phyloP scores from a whole-genome alignment of 1,284 basidiomycete species.

The Microbotryum lychnidis-dioicae region DNA sequence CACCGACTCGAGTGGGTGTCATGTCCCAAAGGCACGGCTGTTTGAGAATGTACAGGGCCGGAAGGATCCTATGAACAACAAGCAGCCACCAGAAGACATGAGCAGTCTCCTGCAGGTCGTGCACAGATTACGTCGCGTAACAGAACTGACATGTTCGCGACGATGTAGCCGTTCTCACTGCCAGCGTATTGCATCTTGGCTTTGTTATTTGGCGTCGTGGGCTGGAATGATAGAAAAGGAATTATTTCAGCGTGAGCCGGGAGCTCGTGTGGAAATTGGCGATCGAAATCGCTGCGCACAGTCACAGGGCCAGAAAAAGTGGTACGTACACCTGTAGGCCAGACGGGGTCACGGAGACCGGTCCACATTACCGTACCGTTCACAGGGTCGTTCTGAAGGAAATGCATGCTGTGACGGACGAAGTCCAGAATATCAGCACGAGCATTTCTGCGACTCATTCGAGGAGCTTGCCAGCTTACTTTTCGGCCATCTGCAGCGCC shows the following conservation, averaged over 20 bases:
- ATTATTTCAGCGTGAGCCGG: too few species aligned
- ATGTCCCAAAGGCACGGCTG: constrained; percentile 20
- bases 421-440: too few species aligned
- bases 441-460: neutral
- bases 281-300: too few species aligned
- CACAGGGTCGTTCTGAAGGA: constrained; percentile 16
- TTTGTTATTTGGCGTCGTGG: neutral
- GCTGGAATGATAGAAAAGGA: too few species aligned
- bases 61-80: constrained; percentile 6
- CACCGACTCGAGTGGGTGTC: constrained; percentile 1
- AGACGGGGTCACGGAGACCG: constrained; percentile 13
- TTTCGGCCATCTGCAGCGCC: constrained; percentile 17
- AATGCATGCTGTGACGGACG: constrained; percentile 6
- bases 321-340: too few species aligned
- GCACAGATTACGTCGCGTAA: too few species aligned
- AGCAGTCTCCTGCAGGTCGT: too few species aligned
- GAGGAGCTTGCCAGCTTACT: constrained; percentile 1
- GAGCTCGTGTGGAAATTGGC: too few species aligned
- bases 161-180: constrained; percentile 19
- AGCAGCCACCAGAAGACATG: too few species aligned
- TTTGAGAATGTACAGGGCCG: constrained; percentile 21
- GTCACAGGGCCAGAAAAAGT: too few species aligned
- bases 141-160: too few species aligned
- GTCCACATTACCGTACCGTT: constrained; percentile 16
- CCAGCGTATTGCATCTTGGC: constrained; percentile 17